Percentiles rank a stretch among this genome's conserved stretches.
phyloP scores from a whole-genome alignment of 169 alveolate species.

The Eimeria acervulina region DNA sequence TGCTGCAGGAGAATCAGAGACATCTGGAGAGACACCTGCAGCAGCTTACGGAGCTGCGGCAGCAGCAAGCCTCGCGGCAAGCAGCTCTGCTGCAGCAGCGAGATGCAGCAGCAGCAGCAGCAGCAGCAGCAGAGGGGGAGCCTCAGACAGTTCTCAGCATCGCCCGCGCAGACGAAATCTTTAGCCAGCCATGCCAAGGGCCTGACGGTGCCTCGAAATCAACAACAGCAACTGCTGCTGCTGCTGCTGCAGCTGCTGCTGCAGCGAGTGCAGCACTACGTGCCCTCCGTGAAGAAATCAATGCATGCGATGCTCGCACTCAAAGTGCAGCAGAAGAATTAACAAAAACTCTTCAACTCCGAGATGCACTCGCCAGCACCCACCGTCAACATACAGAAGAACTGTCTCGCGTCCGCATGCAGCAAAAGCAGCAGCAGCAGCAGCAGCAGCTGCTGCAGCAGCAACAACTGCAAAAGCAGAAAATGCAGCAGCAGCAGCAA shows the following conservation, averaged over 20 bases:
- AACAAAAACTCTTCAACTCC: not conserved
- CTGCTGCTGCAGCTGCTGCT: conserved; percentile 19
- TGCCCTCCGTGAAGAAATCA: not conserved
- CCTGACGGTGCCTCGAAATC: not conserved
- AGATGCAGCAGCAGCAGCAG: conserved; percentile 20
- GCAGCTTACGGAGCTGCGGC: conserved; percentile 21
- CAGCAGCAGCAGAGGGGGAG: not conserved
- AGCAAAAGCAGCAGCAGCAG: conserved; percentile 33
- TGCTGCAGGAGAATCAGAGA: conserved; percentile 14
- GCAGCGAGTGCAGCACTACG: not conserved
- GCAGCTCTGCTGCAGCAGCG: conserved; percentile 41
- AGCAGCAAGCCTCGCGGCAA: not conserved
- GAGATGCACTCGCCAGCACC: not conserved
- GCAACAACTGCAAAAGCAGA: not conserved
- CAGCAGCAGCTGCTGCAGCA: not conserved
- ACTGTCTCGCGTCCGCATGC: not conserved
- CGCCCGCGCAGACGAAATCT: conserved; percentile 24
- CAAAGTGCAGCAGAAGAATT: conserved; percentile 7
- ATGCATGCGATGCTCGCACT: conserved; percentile 44
- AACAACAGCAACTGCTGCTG: conserved; percentile 6
- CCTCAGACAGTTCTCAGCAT: conserved; percentile 14
- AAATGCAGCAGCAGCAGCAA: not conserved
- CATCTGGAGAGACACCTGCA: conserved; percentile 55
- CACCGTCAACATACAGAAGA: conserved; percentile 41
- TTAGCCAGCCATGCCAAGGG: not conserved